Evolutionary conservation across 75 land plant species (phyloP), one percentile per base, ranked within the genome.

Genomic region (Cryptomeria japonica): DNA sequence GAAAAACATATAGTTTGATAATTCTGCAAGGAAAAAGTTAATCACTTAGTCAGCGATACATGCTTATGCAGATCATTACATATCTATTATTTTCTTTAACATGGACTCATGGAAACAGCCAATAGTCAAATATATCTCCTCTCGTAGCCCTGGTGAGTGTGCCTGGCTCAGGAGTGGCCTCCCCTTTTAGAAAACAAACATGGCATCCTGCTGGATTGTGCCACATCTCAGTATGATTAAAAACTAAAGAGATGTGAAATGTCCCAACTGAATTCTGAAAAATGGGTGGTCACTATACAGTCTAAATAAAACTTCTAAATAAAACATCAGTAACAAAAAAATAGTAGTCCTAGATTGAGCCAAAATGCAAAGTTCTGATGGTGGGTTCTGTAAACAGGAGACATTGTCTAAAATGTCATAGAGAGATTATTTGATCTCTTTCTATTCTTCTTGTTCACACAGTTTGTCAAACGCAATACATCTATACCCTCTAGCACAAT

Each of bases 401-500:
- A 25, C 7, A 25, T 7, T 64, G 31, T 64, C 9, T 22, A 22
- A 64, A 28, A 64, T 22, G 22, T 2, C 15, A 34, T 2, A 34
- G 18, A 72, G 14, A 72, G 77, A 11, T 75, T 75, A 91, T 34
- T 75, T 75, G 34, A 75, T 75, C 38, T 75, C 38, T 32, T 34
- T 15, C 77, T 75, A 38, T 75, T 75, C 37, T 2, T 75, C 77
- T 13, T 31, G 4, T 75, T 75, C 77, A 13, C 77, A 75, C 38
- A 11, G 0, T 14, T 14, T 75, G 77, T 34, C 32, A 34, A 85
- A 34, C n/a, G 34, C 37, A 46, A 58, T 88, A 64, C 84, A 88
- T n/a, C 31, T 87, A 79, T 87, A 90, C 90, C 90, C 61, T 19
- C 77, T 76, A 1, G 94, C 88, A 85, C 93, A 93, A 1, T 41